Evolutionary conservation across 2,329 filamentous ascomycete genomes (phyloP).

Genomic region (Fusarium illudens): DNA sequence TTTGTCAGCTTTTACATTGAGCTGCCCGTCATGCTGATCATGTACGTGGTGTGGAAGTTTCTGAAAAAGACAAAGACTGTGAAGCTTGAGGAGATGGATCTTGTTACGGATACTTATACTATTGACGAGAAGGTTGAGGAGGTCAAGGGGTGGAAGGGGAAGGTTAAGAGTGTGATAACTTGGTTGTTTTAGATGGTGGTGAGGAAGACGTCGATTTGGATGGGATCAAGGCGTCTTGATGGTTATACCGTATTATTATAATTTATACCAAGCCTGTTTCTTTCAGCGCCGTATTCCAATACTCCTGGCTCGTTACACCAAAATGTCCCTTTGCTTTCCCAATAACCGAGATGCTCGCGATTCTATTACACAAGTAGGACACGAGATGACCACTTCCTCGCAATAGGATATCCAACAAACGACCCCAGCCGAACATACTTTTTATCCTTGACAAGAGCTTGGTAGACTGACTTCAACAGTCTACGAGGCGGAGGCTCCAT

Average conservation of each 20-base stretch:
- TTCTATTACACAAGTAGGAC: not conserved
- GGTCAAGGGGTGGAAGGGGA: constrained; percentile 58
- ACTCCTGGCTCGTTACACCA: not conserved
- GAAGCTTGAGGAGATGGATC: constrained; percentile 67
- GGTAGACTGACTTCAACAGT: not conserved
- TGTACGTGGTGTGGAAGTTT: constrained; percentile 78
- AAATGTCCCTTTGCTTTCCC: not conserved
- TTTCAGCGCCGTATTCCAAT: not conserved
- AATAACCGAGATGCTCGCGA: not conserved
- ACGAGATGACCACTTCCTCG: not conserved
- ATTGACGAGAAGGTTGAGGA: constrained; percentile 48
- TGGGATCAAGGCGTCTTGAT: not conserved
- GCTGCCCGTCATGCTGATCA: constrained; percentile 66
- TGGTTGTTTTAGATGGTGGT: constrained; percentile 48
- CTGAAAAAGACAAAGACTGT: constrained; percentile 69
- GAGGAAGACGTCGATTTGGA: not conserved
- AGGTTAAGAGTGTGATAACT: constrained; percentile 33
- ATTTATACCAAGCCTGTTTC: not conserved
- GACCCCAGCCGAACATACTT: not conserved
- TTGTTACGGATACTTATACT: constrained; percentile 67
- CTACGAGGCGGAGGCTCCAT: not conserved
- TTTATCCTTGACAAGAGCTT: not conserved
- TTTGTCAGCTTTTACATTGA: constrained; percentile 73
- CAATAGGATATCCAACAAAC: not conserved
- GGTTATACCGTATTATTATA: not conserved